Conservation (phyloP, 75 land plant genomes). For the Picea sitchensis region DNA sequence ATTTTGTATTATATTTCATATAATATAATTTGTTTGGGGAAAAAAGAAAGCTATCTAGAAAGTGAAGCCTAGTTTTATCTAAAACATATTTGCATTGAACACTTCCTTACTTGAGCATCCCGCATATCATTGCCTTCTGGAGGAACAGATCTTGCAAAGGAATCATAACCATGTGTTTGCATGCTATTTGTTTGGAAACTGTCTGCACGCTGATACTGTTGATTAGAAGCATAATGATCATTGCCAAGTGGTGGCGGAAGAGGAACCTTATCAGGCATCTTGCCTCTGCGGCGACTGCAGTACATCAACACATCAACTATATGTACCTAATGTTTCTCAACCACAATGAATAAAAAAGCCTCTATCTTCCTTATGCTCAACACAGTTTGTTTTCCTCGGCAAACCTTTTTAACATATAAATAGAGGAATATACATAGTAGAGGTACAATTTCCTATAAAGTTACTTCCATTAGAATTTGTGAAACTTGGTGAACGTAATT, state of each 20-base stretch:
- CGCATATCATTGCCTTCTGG: background rate
- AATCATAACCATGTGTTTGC: background rate
- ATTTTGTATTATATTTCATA: no score
- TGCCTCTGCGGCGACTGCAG: constrained; percentile 26
- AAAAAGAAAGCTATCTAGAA: no score
- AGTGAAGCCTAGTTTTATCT: background rate
- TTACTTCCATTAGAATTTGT: no score
- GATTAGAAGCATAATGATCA: background rate
- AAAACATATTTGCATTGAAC: background rate
- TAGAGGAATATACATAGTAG: background rate
- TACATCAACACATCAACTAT: background rate
- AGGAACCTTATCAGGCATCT: constrained; percentile 7
- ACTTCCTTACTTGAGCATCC: constrained; percentile 9
- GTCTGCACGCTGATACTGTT: constrained; percentile 5
- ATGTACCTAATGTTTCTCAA: background rate
- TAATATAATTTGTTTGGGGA: no score
- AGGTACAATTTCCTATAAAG: no score
- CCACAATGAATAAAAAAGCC: background rate
- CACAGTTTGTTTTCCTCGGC: background rate
- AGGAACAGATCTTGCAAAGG: background rate
- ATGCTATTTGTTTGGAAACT: constrained; percentile 7
- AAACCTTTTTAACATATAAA: background rate
- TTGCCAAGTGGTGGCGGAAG: constrained; percentile 24
- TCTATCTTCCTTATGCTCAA: background rate
- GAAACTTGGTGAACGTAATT: no score